Evolutionary conservation across 306 rosid genomes (phyloP), one percentile per base, ranked within the genome.

Genomic region (Neltuma alba): DNA sequence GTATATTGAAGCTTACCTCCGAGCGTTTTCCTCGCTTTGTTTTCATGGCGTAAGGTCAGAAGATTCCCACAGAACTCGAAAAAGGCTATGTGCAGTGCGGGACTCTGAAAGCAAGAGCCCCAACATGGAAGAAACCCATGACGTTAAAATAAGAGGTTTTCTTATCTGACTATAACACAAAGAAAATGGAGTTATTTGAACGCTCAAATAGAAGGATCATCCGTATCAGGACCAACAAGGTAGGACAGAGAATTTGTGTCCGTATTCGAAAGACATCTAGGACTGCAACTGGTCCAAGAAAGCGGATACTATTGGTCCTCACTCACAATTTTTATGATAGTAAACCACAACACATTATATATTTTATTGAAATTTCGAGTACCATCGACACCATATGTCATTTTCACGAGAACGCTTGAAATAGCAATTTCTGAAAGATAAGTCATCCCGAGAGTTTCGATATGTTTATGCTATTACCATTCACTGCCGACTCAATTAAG

Each of bases 1-100:
- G 25, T 77, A 75, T 44, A 55, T 78, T 2, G 79, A 77, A 76
- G 50, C 84, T 54, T 83, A 91, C 99, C 99, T 95, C 97, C 6
- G 92, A 87, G 37, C 89, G 87, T 57, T 88, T 92, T 82, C 93
- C 98, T 83, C 83, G 84, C 71, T 55, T 84, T 54, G 94, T 25
- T 79, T 86, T 88, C 99, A 92, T 95, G 27, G 57, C 76, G 31
- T 77, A 69, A 71, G 83, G 55, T 80, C 79, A 84, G 79, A 87
- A 73, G 44, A 57, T 77, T 54, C 50, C 58, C 74, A 45, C 52
- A 78, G 69, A 81, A 42, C 42, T 48, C 42, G 54, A 76, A 67
- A 37, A 61, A 37, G 61, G 76, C 72, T 48, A 48, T 75, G 61
- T 45, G 62, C 83, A 66, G 77, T 72, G 77, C 79, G 47, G 61